These are phyloP conservation scores for Omphalotus olearius DNA, from an alignment of 1,284 basidiomycete species.

Conservation along the genomic window DNA sequence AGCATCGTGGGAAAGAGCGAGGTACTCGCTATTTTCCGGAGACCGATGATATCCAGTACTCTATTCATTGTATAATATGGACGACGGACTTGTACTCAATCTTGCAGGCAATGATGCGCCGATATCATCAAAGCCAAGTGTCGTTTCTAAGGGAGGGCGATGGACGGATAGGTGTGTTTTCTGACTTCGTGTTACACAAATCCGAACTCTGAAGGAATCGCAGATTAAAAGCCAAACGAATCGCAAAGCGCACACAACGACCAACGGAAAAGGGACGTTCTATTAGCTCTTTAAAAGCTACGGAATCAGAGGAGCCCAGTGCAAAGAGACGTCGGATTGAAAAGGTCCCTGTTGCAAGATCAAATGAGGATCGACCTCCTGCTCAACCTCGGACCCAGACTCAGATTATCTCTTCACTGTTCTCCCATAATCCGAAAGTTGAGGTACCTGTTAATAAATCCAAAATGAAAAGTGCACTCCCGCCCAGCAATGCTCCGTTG, in stretches of 20 bases:
- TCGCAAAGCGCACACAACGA: constrained; percentile 55
- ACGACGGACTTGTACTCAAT: constrained; percentile 69
- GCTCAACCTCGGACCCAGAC: constrained; percentile 34
- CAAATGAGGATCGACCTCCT: constrained; percentile 17
- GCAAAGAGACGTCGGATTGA: constrained; percentile 49
- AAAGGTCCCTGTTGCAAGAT: constrained; percentile 15
- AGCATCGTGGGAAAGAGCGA: background rate
- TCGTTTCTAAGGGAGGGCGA: constrained; percentile 64
- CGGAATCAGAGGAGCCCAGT: constrained; percentile 28
- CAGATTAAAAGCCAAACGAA: constrained; percentile 69
- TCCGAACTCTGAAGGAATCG: constrained; percentile 15
- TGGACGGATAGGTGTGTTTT: constrained; percentile 78
- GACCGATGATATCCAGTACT: background rate
- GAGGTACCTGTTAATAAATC: constrained; percentile 34
- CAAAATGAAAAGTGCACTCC: constrained; percentile 26
- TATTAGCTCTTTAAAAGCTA: constrained; percentile 12
- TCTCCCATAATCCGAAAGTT: constrained; percentile 78
- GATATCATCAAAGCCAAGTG: constrained; percentile 22
- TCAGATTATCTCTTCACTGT: constrained; percentile 89
- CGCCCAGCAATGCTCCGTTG: constrained; percentile 84
- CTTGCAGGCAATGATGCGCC: constrained; percentile 41
- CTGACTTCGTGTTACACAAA: constrained; percentile 12
- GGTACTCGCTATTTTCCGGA: background rate
- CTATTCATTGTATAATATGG: constrained; percentile 37
- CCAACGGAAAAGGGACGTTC: constrained; percentile 25